Evolutionary conservation across 441 rosid species (phyloP), one percentile per base, ranked within the genome.

Genomic region (Populus hybrid): DNA sequence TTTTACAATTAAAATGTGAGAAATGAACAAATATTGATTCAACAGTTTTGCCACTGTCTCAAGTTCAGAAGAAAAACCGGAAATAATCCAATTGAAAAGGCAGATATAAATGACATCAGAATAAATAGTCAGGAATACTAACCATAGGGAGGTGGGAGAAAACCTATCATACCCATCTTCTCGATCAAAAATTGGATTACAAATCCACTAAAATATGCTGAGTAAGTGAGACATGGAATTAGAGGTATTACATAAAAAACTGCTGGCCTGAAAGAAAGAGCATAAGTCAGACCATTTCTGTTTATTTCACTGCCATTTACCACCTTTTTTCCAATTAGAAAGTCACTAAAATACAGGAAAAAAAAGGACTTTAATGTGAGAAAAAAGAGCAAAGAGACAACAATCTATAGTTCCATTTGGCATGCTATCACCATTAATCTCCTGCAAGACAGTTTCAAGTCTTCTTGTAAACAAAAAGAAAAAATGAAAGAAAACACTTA

Each of bases 151-250:
- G 96, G 94, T 83, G 97, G 92, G 84, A 89, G 59, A 79, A 91
- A 81, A 74, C 99, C 98, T 94, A 97, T 91, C 98, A 97, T 97
- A 50, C 99, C 98, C 89, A 91, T 88, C 96, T 92, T 97, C 95
- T 97, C 98, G 73, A 93, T 87, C 83, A 96, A 84, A 84, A 94
- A 87, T 82, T 92, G 93, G 80, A 85, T 75, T 80, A 96, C 92
- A 81, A 93, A 86, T 72, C 97, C 99, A 74, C 94, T 87, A 89
- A 94, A 97, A 83, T 97, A 93, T 77, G 87, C 85, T 1, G 89
- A 72, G 81, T 91, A 93, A 61, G 88, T 18, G 85, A 97, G 84
- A 87, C 91, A 89, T 20, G 99, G 99, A 84, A 89, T 78, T 59
- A 91, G 84, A 87, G 94, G 89, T 83, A 92, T 79, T 82, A 90